Percentiles rank a stretch among this genome's conserved stretches.
Conservation (phyloP, 1,139 yeast genomes). For the Wickerhamomyces sp. region DNA sequence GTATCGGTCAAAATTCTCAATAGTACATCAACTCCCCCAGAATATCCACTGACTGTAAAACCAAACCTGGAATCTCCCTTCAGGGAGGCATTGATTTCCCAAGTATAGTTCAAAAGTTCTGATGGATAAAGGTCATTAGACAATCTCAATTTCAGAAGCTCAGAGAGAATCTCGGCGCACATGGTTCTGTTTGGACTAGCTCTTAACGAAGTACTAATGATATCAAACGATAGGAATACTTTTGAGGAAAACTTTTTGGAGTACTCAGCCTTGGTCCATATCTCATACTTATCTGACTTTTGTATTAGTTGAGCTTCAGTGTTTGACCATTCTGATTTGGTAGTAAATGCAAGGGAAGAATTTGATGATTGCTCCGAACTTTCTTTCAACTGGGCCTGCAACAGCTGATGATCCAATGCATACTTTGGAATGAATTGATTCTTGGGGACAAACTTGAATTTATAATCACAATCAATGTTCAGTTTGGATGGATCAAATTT, state of each 20-base stretch:
- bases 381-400: slow-evolving; percentile 19
- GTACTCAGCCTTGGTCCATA: slow-evolving; percentile 45
- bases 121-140: slow-evolving; percentile 43
- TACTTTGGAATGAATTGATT: slow-evolving; percentile 20
- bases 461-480: background rate
- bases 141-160: slow-evolving; percentile 37
- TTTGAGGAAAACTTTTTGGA: slow-evolving; percentile 26
- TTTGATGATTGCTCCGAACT: slow-evolving; percentile 25
- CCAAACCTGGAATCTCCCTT: slow-evolving; percentile 47
- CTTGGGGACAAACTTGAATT: slow-evolving; percentile 1
- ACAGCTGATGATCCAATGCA: slow-evolving; percentile 9
- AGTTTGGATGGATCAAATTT: slow-evolving; percentile 18
- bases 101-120: slow-evolving; percentile 46
- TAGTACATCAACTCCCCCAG: slow-evolving; percentile 29
- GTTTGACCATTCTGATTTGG: slow-evolving; percentile 23
- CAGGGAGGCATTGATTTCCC: slow-evolving; percentile 47
- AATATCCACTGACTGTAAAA: slow-evolving; percentile 46
- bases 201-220: slow-evolving; percentile 27
- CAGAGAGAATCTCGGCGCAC: slow-evolving; percentile 45
- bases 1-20: slow-evolving; percentile 24
- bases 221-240: slow-evolving; percentile 40
- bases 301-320: slow-evolving; percentile 28
- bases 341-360: slow-evolving; percentile 29
- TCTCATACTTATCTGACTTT: slow-evolving; percentile 32
- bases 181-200: slow-evolving; percentile 34